phyloP scores from a whole-genome alignment of 108 stramenopile species.

The Craspedostauros australis region DNA sequence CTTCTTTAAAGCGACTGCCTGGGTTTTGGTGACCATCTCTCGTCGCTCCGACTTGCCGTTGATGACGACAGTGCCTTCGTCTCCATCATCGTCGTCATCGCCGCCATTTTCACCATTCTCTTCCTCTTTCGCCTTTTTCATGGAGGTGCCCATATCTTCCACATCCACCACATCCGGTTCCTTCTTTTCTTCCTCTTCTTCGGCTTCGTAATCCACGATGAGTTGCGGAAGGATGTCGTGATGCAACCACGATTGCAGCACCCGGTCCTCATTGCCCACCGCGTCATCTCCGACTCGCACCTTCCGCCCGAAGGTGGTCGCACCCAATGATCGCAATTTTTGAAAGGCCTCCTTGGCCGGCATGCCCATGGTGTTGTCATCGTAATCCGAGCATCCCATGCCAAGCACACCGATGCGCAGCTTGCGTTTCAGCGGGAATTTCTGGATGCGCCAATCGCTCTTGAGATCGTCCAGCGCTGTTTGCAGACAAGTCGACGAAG shows the following conservation, averaged over 20 bases:
- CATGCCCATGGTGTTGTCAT: conserved; percentile 67
- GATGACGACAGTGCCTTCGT: conserved; percentile 5
- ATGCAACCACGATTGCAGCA: conserved; percentile 33
- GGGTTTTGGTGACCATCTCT: conserved; percentile 93
- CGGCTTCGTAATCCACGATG: conserved; percentile 22
- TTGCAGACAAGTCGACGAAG: conserved; percentile 35
- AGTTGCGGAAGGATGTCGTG: conserved; percentile 30
- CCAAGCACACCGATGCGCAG: conserved; percentile 55
- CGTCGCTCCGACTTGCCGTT: conserved; percentile 26
- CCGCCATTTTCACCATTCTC: conserved; percentile 11
- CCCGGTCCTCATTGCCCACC: conserved; percentile 54
- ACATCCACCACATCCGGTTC: conserved; percentile 79
- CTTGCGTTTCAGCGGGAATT: conserved; percentile 51
- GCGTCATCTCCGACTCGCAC: conserved; percentile 70
- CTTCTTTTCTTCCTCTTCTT: conserved; percentile 38
- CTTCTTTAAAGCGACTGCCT: conserved; percentile 86
- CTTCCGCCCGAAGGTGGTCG: conserved; percentile 29
- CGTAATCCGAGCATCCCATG: conserved; percentile 84
- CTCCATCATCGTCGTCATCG: conserved; percentile 14
- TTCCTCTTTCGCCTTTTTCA: conserved; percentile 27
- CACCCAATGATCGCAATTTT: conserved; percentile 55
- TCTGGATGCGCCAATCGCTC: conserved; percentile 82
- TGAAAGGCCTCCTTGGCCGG: conserved; percentile 69
- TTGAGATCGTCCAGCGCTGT: conserved; percentile 52
- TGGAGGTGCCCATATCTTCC: conserved; percentile 85